A percentile compares a stretch with the other conserved stretches of the same genome.
phyloP scores from a whole-genome alignment of 78 protist species.

The Cavenderia fasciculata region DNA sequence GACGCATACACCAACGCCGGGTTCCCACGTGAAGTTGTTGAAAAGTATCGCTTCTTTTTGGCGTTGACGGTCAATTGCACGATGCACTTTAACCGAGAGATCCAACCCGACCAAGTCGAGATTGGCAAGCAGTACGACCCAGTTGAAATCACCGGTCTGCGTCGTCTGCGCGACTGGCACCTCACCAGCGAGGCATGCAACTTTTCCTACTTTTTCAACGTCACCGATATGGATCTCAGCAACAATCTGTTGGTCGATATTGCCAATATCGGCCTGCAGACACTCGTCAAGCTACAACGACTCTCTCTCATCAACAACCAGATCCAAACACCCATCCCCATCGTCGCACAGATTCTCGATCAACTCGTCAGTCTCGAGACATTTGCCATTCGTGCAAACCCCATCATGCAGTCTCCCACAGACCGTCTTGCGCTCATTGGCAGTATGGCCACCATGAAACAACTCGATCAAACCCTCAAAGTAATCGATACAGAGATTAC shows the following conservation, averaged over 20 bases:
- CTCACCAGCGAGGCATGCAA: constrained; percentile 5
- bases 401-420: constrained; percentile 31
- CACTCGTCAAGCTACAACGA: background rate
- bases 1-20: constrained; percentile 28
- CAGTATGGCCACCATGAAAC: constrained; percentile 54
- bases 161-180: constrained; percentile 24
- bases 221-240: constrained; percentile 51
- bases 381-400: constrained; percentile 67
- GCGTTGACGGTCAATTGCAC: constrained; percentile 61
- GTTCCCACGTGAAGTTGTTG: constrained; percentile 47
- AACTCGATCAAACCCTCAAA: constrained; percentile 1
- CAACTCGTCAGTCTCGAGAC: constrained; percentile 25
- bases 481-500: constrained; percentile 74
- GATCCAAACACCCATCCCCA: constrained; percentile 17
- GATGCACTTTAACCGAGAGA: constrained; percentile 12
- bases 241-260: constrained; percentile 34
- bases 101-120: constrained; percentile 53
- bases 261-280: constrained; percentile 29
- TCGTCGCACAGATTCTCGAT: constrained; percentile 60
- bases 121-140: constrained; percentile 70
- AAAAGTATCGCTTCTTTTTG: constrained; percentile 70
- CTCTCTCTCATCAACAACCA: constrained; percentile 31
- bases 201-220: constrained; percentile 14
- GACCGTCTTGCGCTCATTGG: constrained; percentile 64
- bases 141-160: constrained; percentile 8